These are phyloP conservation scores for Passalora sequoiae DNA, from an alignment of 2,329 filamentous ascomycete species.

Conservation along the genomic window DNA sequence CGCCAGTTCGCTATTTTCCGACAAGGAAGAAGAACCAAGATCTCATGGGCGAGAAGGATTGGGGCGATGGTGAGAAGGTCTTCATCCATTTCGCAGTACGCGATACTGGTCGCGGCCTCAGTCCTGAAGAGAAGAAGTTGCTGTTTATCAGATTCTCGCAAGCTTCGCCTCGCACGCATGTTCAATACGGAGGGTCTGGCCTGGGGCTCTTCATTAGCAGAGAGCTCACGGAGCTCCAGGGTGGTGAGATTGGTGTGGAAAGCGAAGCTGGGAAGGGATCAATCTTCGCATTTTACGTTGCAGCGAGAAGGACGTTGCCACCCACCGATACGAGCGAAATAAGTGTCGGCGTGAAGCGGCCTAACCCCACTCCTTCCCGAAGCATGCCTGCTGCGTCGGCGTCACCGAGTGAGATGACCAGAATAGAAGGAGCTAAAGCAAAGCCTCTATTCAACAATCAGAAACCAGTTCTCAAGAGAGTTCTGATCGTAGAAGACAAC, in stretches of 20 bases:
- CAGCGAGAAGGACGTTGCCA: conserved; percentile 53
- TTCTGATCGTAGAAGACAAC: conserved; percentile 43
- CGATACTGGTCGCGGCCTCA: conserved; percentile 66
- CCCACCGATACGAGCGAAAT: conserved; percentile 29
- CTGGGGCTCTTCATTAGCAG: conserved; percentile 75
- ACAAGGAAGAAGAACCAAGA: conserved; percentile 48
- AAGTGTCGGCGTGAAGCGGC: conserved; percentile 11
- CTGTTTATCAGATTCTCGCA: conserved; percentile 77
- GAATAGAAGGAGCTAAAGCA: conserved; percentile 1
- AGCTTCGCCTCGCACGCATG: conserved; percentile 68
- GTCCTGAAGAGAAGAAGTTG: conserved; percentile 63
- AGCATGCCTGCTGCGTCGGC: conserved; percentile 16
- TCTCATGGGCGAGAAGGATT: conserved; percentile 53
- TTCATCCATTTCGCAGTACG: conserved; percentile 69
- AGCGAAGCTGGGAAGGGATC: conserved; percentile 64
- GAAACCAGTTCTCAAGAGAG: conserved; percentile 20
- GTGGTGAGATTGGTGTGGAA: conserved; percentile 70
- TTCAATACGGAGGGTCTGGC: conserved; percentile 73
- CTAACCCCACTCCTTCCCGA: conserved; percentile 11
- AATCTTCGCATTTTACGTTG: conserved; percentile 73
- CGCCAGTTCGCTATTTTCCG: conserved; percentile 58
- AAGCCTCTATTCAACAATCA: not conserved
- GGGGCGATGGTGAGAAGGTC: conserved; percentile 62
- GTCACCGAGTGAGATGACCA: conserved; percentile 4
- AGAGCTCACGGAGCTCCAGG: conserved; percentile 73